Conservation (phyloP, 2,329 filamentous ascomycete genomes). For the Talaromyces pinophilus region DNA sequence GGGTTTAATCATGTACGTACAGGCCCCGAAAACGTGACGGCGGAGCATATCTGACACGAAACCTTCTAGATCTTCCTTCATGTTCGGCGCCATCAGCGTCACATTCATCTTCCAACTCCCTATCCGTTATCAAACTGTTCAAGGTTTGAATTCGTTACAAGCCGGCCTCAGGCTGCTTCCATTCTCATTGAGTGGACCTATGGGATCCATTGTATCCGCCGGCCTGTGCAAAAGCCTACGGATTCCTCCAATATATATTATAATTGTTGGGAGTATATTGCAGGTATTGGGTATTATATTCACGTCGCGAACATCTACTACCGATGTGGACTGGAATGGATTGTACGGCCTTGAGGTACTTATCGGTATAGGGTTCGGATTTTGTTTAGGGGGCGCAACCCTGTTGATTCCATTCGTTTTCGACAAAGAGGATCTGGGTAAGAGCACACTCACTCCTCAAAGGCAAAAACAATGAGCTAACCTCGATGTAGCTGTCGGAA, state of each 20-base stretch:
- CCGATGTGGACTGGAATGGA: conserved; percentile 14
- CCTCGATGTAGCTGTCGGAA: conserved; percentile 22
- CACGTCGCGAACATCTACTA: not conserved
- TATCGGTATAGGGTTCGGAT: not conserved
- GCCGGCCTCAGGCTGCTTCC: conserved; percentile 3
- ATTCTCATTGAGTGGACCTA: not conserved
- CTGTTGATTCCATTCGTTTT: conserved; percentile 1
- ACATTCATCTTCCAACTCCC: conserved; percentile 9
- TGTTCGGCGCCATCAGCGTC: conserved; percentile 6
- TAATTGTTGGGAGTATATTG: conserved; percentile 29
- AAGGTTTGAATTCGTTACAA: not conserved
- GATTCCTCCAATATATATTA: conserved; percentile 35
- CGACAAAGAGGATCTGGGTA: not conserved
- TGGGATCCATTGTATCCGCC: not conserved
- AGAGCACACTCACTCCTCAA: no score
- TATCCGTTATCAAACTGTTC: not conserved
- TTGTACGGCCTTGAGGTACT: conserved; percentile 3
- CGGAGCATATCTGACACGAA: not conserved
- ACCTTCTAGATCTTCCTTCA: not conserved
- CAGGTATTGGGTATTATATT: not conserved
- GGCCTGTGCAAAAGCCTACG: conserved; percentile 18
- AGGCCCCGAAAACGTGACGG: not conserved
- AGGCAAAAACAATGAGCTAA: not conserved
- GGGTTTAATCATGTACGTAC: conserved; percentile 23
- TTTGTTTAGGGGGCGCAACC: conserved; percentile 9